These are phyloP conservation scores for Rosa hybrid DNA, from an alignment of 331 rosid genomes.

Conservation along the genomic window DNA sequence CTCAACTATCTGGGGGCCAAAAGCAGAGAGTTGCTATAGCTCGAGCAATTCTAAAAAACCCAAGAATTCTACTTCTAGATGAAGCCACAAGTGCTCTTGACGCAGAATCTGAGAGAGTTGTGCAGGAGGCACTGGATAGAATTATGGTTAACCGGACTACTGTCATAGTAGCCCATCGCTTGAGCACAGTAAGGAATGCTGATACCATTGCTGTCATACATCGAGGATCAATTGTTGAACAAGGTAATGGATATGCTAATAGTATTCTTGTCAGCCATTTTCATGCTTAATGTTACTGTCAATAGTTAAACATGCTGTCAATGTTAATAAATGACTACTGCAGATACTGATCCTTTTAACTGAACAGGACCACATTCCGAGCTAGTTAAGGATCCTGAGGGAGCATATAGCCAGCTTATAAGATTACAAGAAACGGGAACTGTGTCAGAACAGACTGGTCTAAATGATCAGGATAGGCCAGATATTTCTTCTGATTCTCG, in stretches of 20 bases:
- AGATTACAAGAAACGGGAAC: conserved; percentile 51
- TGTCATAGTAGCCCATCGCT: conserved; percentile 70
- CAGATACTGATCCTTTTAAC: neutral
- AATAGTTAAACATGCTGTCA: neutral
- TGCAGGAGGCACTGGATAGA: conserved; percentile 58
- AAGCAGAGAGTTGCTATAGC: conserved; percentile 52
- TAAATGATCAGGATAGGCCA: conserved; percentile 22
- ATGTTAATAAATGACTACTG: neutral
- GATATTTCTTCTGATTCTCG: neutral
- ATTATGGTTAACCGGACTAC: conserved; percentile 68
- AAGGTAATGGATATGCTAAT: conserved; percentile 37
- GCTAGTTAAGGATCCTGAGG: conserved; percentile 47
- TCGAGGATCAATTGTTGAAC: conserved; percentile 57
- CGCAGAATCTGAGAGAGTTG: conserved; percentile 46
- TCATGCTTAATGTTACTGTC: neutral
- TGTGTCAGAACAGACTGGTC: conserved; percentile 18
- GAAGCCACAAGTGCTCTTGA: conserved; percentile 61
- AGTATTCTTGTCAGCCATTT: neutral
- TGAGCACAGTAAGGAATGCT: conserved; percentile 67
- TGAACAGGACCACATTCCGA: conserved; percentile 54
- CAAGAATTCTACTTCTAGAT: conserved; percentile 46
- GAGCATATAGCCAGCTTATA: conserved; percentile 73
- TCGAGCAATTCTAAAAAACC: conserved; percentile 55
- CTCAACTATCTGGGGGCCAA: conserved; percentile 44
- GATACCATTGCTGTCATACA: conserved; percentile 71